Base-by-base conservation (phyloP, 176 grass and related monocot genomes). In the Olyra latifolia region DNA sequence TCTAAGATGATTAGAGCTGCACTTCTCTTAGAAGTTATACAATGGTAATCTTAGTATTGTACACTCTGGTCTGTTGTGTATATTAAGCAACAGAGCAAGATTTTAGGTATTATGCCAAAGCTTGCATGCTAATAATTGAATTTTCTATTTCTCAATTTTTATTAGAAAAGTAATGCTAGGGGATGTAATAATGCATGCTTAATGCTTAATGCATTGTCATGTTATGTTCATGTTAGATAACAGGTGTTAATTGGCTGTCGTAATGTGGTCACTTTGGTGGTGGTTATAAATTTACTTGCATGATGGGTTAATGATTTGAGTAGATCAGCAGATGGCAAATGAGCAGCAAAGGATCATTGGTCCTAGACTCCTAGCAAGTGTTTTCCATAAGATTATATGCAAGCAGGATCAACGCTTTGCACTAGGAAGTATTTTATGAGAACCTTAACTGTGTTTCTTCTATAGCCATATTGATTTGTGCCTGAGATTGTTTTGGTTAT, bases 401-500 rank as follows among this genome's bases (percentile, higher is more conserved):
- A 83, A 60, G 40, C 44, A 60, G 59, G 40, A 79, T 79, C 4
- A 28, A 42, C 23, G 14, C 9, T 41, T 79, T 66, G 22, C 40
- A 83, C 10, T 44, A 59, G 17, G 10, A 80, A 50, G 8, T 79
- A 50, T 53, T 60, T 74, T 68, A 20, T 30, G 2, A 55, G 4
- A 62, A 41, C 47, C 35, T 76, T 22, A 8, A 53, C 27, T 30
- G 11, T 81, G 10, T 65, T 42, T 75, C 11, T 75, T 39, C 55
- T 76, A 28, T 62, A 69, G 30, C 40, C 14, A 60, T 17, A 43
- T 56, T 13, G 41, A 10, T 78, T 81, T 81, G 44, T 30, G 35
- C 7, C 22, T 80, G 62, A 71, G 19, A 29, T 64, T 75, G 19
- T 77, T 87, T 60, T 77, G 46, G 48, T 82, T 89, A 69, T 85